Evolutionary conservation across 2,329 filamentous ascomycete genomes (phyloP).

Genomic region (Ophiocordyceps camponoti-floridani): DNA sequence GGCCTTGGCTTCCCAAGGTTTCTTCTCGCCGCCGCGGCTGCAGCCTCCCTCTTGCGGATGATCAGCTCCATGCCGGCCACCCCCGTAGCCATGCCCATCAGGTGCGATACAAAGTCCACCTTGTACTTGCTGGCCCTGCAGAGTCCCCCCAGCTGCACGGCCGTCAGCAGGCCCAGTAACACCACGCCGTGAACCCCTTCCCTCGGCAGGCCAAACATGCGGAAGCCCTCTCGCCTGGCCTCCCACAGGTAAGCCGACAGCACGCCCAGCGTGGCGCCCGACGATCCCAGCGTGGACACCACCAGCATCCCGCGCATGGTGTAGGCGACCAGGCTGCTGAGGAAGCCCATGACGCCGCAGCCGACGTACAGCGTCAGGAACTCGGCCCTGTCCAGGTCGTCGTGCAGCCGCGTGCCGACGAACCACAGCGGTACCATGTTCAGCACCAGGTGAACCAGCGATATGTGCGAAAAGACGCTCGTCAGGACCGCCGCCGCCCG

Average conservation of each 20-base stretch:
- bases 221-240: slow-evolving; percentile 36
- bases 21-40: too few species aligned
- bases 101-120: slow-evolving; percentile 33
- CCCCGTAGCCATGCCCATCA: slow-evolving; percentile 32
- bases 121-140: slow-evolving; percentile 21
- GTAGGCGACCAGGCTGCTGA: slow-evolving; percentile 34
- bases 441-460: slow-evolving; percentile 35
- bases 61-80: slow-evolving; percentile 20
- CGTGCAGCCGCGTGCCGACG: slow-evolving; percentile 48
- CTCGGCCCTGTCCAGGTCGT: slow-evolving; percentile 49
- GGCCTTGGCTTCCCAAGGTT: too few species aligned
- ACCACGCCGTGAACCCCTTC: slow-evolving; percentile 36
- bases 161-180: slow-evolving; percentile 31
- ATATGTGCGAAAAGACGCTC: slow-evolving; percentile 52
- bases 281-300: slow-evolving; percentile 45
- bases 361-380: slow-evolving; percentile 52
- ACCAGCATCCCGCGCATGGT: slow-evolving; percentile 26
- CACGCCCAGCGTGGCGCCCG: slow-evolving; percentile 44
- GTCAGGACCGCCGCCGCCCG: slow-evolving; percentile 42
- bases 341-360: slow-evolving; percentile 38
- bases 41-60: slow-evolving; percentile 5
- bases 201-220: slow-evolving; percentile 37
- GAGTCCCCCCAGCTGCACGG: slow-evolving; percentile 29
- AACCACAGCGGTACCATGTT: slow-evolving; percentile 52
- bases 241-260: slow-evolving; percentile 43